A percentile compares a stretch with the other conserved stretches of the same genome.
Conservation (phyloP, 108 stramenopile species). For the Conticribra guillardii region DNA sequence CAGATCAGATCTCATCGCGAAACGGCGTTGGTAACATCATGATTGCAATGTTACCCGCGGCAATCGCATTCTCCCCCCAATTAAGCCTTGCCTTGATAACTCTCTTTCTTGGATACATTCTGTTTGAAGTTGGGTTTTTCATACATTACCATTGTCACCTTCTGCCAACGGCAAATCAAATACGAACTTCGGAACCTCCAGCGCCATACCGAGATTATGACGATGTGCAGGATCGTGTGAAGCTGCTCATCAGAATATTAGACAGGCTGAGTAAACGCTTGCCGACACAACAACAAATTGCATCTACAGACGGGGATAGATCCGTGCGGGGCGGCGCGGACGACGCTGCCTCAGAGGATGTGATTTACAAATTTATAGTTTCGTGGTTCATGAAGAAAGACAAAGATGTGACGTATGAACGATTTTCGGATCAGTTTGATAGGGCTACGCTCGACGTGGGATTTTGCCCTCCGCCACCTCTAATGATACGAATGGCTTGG, state of each 20-base stretch:
- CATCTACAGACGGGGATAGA: neutral
- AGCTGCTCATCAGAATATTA: conserved; percentile 21
- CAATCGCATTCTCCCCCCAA: neutral
- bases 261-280: conserved; percentile 14
- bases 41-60: no score
- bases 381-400: conserved; percentile 34
- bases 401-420: conserved; percentile 19
- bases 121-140: conserved; percentile 43
- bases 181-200: conserved; percentile 4
- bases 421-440: conserved; percentile 35
- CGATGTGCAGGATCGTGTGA: conserved; percentile 13
- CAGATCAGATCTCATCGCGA: no score
- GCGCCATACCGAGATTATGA: conserved; percentile 38
- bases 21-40: no score
- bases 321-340: neutral
- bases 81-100: neutral
- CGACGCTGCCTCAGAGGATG: conserved; percentile 10
- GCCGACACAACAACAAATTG: neutral
- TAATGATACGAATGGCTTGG: conserved; percentile 22
- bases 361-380: conserved; percentile 36
- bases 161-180: conserved; percentile 23
- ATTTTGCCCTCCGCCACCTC: conserved; percentile 31
- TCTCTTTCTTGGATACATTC: conserved; percentile 21
- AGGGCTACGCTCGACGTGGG: conserved; percentile 28
- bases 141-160: conserved; percentile 28